A percentile compares a stretch with the other conserved stretches of the same genome.
Conservation (phyloP, 768 basidiomycete species). For the Boletellus emodensis region DNA sequence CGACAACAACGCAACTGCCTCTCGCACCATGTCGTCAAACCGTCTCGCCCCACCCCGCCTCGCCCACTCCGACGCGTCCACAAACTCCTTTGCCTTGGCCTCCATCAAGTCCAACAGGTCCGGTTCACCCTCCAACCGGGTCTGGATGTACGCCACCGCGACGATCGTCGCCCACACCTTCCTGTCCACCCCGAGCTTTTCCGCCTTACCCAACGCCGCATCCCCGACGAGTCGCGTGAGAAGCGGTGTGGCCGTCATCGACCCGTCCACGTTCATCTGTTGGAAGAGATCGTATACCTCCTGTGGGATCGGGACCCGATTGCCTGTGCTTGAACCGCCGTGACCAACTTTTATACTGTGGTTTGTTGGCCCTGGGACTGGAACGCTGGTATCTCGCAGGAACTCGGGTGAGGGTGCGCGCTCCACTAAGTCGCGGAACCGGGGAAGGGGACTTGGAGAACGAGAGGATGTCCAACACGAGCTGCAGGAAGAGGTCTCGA, state of each 20-base stretch:
- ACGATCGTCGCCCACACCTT: constrained; percentile 49
- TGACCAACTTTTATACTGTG: neutral
- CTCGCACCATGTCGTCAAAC: constrained; percentile 22
- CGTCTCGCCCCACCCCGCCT: neutral
- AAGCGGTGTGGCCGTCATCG: constrained; percentile 35
- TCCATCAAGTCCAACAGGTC: constrained; percentile 42
- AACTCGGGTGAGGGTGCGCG: constrained; percentile 34
- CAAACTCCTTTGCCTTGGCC: constrained; percentile 41
- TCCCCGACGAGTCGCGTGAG: constrained; percentile 38
- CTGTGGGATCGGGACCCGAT: constrained; percentile 11
- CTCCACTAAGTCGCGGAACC: constrained; percentile 24
- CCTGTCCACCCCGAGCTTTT: constrained; percentile 29
- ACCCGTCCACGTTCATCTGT: constrained; percentile 46
- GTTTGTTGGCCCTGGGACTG: neutral
- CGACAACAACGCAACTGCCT: constrained; percentile 8
- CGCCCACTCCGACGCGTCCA: constrained; percentile 14
- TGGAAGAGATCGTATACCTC: constrained; percentile 36
- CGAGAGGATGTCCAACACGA: constrained; percentile 32
- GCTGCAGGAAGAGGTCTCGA: constrained; percentile 36
- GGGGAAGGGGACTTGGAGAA: constrained; percentile 20
- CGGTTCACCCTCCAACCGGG: constrained; percentile 31
- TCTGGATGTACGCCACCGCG: constrained; percentile 43
- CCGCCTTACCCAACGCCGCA: constrained; percentile 29
- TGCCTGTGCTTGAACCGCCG: neutral
- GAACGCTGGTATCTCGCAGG: neutral